Evolutionary conservation across 2,329 filamentous ascomycete genomes (phyloP), one percentile per base, ranked within the genome.

Genomic region (Ophiostoma himal-ulmi): DNA sequence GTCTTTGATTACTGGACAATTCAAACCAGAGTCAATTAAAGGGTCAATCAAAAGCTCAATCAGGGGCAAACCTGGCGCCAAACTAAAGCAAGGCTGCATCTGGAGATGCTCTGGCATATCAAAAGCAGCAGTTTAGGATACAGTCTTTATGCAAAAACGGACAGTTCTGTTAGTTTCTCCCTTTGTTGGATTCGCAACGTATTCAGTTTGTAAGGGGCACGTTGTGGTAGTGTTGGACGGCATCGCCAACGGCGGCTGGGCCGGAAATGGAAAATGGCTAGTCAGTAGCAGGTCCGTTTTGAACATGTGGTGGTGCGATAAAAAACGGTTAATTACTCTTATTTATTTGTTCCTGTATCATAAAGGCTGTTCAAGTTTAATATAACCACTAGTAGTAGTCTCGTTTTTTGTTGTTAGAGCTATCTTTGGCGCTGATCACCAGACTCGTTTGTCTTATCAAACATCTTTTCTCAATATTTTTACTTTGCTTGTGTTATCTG

Each of bases 261-360:
- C 62, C 62, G 62, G 36, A 65, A 65, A 39, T 65, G 62, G 62
- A 65, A 22, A 6, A 65, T 13, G 5, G 8, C 62, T 65, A 22
- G 7, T 26, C 20, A 26, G 34, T 62, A 26, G 26, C 57, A 62
- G 7, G 57, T 34, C 57, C 22, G 57, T 62, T 30, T 62, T 22
- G 22, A 8, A 57, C 22, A 57, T 57, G 52, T 8, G n/a, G 52
- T 57, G 52, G 52, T 48, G 44, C 44, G 44, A n/a, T 48, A 8
- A 20, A 8, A 44, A 48, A 48, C 17, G 44, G 44, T 48, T 8
- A 1, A 30, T 30, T 30, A 30, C 13, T 39, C 11, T 10, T 39
- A 39, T 48, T 48, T 48, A 6, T 7, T n/a, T 48, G 17, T 17
- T n/a, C 7, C 5, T 57, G 5, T 57, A 11, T 26, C n/a, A 60